These are phyloP conservation scores for Syzygium malaccense DNA, from an alignment of 441 rosid genomes.

Conservation along the genomic window DNA sequence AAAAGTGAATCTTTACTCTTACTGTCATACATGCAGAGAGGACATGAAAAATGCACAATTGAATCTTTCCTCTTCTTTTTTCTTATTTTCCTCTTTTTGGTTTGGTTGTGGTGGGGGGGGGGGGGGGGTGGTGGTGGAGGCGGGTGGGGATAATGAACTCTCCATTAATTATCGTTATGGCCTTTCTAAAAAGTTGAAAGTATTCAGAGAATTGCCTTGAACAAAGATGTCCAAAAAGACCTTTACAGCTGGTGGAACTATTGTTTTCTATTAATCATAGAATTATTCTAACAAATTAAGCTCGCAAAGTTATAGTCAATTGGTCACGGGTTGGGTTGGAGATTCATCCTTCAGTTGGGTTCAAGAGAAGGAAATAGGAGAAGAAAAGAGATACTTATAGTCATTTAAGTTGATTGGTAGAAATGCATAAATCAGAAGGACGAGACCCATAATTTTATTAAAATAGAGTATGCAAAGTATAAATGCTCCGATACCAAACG, in stretches of 20 bases:
- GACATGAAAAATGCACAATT: neutral
- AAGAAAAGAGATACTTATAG: neutral
- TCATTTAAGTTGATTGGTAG: neutral
- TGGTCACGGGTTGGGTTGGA: neutral
- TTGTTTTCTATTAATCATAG: neutral
- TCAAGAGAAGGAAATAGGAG: neutral
- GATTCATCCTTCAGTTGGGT: neutral
- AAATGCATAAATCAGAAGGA: neutral
- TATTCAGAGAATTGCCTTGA: neutral
- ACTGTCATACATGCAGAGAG: neutral
- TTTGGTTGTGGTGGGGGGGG: too few species aligned
- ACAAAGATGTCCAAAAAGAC: neutral
- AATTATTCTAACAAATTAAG: neutral
- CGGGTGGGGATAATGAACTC: too few species aligned
- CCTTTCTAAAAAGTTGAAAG: neutral
- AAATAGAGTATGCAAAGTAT: neutral
- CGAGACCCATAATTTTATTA: too few species aligned
- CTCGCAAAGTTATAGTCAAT: neutral
- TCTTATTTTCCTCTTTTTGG: too few species aligned
- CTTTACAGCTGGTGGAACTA: neutral
- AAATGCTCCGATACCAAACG: neutral
- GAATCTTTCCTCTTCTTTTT: neutral
- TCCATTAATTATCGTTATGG: neutral
- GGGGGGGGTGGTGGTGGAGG: too few species aligned
- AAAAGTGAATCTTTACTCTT: neutral